Evolutionary conservation across 805 yeast genomes (phyloP).

Genomic region (Brettanomyces naardenensis): DNA sequence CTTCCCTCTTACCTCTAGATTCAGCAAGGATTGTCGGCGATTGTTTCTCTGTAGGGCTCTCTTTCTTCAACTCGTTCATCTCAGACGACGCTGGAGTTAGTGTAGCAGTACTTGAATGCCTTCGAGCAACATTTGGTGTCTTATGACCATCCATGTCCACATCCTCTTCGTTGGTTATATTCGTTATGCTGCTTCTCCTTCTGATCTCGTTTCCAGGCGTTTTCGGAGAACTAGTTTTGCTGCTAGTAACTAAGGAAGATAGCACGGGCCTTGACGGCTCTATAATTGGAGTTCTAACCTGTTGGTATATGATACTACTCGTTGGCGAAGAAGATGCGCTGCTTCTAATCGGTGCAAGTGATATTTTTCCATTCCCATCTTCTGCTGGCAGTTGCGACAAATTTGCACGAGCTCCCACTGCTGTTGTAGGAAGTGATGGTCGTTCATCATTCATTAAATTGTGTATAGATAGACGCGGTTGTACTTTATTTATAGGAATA

Average conservation of each 20-base stretch:
- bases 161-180: slow-evolving; percentile 38
- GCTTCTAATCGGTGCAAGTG: background rate
- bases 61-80: background rate
- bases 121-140: slow-evolving; percentile 22
- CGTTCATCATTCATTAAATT: slow-evolving; percentile 23
- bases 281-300: background rate
- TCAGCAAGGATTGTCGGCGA: no score
- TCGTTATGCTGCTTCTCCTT: slow-evolving; percentile 23
- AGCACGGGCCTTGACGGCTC: background rate
- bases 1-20: slow-evolving; percentile 9
- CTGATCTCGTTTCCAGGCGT: slow-evolving; percentile 5
- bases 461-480: slow-evolving; percentile 24
- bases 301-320: background rate
- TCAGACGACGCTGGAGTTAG: background rate
- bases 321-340: background rate
- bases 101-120: slow-evolving; percentile 5
- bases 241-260: background rate
- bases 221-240: background rate
- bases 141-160: slow-evolving; percentile 34
- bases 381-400: background rate
- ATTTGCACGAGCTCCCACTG: background rate
- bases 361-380: background rate
- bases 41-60: no score
- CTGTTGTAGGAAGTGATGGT: no score
- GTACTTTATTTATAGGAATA: slow-evolving; percentile 8